Evolutionary conservation across 2,329 filamentous ascomycete genomes (phyloP).

Genomic region (Paraphaeosphaeria sporulosa): DNA sequence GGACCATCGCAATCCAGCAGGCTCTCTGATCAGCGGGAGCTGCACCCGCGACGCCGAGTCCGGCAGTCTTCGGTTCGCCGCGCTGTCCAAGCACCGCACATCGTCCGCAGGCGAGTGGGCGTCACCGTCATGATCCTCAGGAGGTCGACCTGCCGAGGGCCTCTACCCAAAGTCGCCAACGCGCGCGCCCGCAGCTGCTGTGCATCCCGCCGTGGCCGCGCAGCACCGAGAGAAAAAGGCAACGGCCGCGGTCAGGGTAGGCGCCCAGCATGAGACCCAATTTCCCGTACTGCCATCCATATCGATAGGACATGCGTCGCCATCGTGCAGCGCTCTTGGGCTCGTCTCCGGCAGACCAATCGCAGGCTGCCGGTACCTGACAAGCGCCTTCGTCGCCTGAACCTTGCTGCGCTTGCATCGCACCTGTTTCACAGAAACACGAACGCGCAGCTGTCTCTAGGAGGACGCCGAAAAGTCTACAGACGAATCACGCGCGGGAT

Average conservation of each 20-base stretch:
- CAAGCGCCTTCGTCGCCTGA: background rate
- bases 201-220: too few relatives aligned
- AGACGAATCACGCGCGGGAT: background rate
- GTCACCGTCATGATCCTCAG: background rate
- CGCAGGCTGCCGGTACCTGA: background rate
- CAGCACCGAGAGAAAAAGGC: background rate
- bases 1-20: slow-evolving; percentile 15
- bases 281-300: background rate
- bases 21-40: slow-evolving; percentile 8
- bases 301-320: background rate
- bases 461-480: background rate
- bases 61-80: background rate
- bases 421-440: background rate
- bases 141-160: background rate
- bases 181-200: background rate
- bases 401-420: background rate
- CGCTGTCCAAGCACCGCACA: slow-evolving; percentile 5
- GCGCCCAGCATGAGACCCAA: background rate
- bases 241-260: too few relatives aligned
- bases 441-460: background rate
- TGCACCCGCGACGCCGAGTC: slow-evolving; percentile 1
- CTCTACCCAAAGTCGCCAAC: slow-evolving; percentile 2
- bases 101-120: too few relatives aligned
- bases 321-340: background rate
- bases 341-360: background rate